Base-by-base conservation (phyloP, 805 yeast genomes). In the Candida awuae region DNA sequence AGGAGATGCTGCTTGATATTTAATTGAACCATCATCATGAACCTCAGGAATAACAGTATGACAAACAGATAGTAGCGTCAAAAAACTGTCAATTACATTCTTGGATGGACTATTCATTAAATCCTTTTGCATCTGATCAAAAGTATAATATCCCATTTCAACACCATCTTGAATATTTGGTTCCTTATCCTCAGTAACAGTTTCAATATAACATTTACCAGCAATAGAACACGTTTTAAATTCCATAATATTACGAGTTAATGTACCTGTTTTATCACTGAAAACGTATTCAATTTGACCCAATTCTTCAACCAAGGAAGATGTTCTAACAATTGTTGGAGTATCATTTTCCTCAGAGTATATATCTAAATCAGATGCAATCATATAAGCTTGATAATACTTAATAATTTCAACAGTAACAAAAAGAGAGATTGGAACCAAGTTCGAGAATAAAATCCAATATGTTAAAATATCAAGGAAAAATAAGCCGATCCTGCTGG, bases 1-100 rank as follows among this genome's bases (percentile, higher is more conserved):
- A 0, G 98, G 98, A 0, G 97, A 88, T 0, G 98, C 96, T 1
- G 99, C 98, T 62, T 92, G 99, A 58, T 94, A 92, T 58, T 85
- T 88, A 46, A 92, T 79, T 3, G 69, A 50, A 0, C 83, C 84
- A 41, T 65, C 66, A 1, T 69, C 77, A 44, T 70, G 71, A 15
- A 73, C 66, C 58, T 92, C 98, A 0, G 99, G 99, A 45, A 92
- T 92, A 29, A 92, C 99, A 0, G 99, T 94, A 54, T 92, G 99
- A 58, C 98, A 92, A 0, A 95, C 78, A 29, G 97, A 85, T 43
- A 92, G 66, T 35, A 88, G 65, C 1, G 88, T 80, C 46, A 92
- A 70, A 49, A 94, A 88, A 52, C 82, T 85, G 52, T 82, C 77
- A 40, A 88, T 76, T n/a, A 70, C 72, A 31, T 71, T 65, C 18